Evolutionary conservation across 192 early-diverging fungal species (phyloP), one percentile per base, ranked within the genome.

Genomic region (Diversispora eburnea): DNA sequence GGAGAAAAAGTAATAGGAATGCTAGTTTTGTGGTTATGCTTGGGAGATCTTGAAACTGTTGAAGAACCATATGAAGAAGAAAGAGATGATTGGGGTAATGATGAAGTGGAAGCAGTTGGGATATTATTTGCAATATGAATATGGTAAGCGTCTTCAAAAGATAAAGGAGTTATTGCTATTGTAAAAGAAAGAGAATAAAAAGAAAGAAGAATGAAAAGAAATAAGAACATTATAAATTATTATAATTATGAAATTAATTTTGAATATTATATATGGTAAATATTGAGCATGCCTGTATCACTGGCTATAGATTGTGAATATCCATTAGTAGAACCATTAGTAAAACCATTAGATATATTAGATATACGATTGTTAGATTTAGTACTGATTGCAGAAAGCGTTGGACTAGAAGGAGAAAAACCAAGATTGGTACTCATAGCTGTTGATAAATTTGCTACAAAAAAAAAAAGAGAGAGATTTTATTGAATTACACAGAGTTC

Each of bases 131-230:
- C 76, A 54, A 75, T 63, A 39, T 78, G 82, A 48, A 88, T 83
- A 59, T 84, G 60, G 56, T 83, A 83, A 4, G 86, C 86, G 66
- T 88, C 86, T 73, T 88, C 86, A 81, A 88, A 88, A 0, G 86
- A 88, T 12, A 86, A 54, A 10, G 82, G 79, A 42, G 83, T 78
- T 4, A 72, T 75, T 5, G 75, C 70, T 76, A 59, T 20, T 42
- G 49, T 4, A 25, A n/a, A 59, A 49, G 5, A 19, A 5, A 54
- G 20, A 60, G 6, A 25, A 10, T 33, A 49, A 62, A 39, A 55
- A 56, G 22, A 20, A 55, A 56, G 22, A 20, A 60, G 6, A 25
- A 10, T 33, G 39, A 62, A 39, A 55, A 56, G 22, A 20, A n/a
- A n/a, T 8, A 39, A 56, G 15, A 17, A 43, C 42, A n/a, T 15